Evolutionary conservation across 352 stramenopile species (phyloP), one percentile per base, ranked within the genome.

Genomic region (Globisporangium mamillatum): DNA sequence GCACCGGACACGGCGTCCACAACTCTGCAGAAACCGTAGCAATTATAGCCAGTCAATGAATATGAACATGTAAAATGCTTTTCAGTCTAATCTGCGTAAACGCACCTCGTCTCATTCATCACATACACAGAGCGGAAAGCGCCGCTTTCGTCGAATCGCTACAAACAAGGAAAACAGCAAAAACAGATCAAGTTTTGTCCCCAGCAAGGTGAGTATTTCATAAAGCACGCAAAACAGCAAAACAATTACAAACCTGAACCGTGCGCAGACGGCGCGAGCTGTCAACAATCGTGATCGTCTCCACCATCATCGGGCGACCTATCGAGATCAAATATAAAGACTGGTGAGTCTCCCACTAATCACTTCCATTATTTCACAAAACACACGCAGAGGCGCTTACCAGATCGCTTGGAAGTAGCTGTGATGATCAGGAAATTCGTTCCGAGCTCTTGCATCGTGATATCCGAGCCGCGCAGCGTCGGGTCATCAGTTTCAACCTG

Each of bases 81-180:
- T 34, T 16, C 14, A n/a, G 20, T 22, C 64, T 22, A 16, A 20
- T 44, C 3, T 18, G 18, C 25, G 18, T 34, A 32, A 63, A 74
- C 78, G 29, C 50, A 89, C 80, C 83, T 77, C 72, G 80, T 76
- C 70, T 96, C 89, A 63, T 94, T 96, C 81, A 96, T 91, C 41
- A 96, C 85, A 73, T 93, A 93, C n/a, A 94, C 87, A 20, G 82
- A 93, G 29, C 88, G 87, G 81, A 95, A 95, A 9, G 80, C 85
- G 7, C 89, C 87, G 9, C 82, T 93, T 60, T 96, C 89, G 58
- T 94, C 88, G 41, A 96, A 96, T 68, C 87, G 86, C 81, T 91
- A 32, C 54, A 6, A 22, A 9, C 22, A 25, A 14, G 1, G 18
- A 55, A 7, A 25, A 22, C 34, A 16, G 6, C 7, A 68, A 1